Evolutionary conservation across 352 stramenopile genomes (phyloP).

Genomic region (Thalassiosira livingstoniorum): DNA sequence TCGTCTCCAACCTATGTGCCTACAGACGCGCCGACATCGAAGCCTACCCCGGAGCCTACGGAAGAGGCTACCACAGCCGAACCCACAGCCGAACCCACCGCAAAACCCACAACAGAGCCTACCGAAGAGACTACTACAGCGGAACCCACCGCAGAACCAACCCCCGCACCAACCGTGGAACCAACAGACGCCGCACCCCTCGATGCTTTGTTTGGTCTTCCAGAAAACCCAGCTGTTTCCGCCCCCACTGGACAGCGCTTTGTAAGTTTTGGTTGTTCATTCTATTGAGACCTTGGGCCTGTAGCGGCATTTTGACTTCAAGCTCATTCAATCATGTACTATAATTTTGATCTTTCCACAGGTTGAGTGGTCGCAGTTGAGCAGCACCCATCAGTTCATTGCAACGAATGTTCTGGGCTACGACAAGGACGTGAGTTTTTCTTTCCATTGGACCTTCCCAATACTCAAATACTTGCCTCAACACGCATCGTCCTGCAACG

Average conservation of each 20-base stretch:
- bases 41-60: neutral
- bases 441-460: no score
- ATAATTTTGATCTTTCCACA: neutral
- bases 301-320: neutral
- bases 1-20: neutral
- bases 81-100: neutral
- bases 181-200: neutral
- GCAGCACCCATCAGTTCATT: neutral
- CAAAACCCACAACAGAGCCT: neutral
- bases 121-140: neutral
- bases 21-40: neutral
- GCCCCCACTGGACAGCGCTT: no score
- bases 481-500: no score
- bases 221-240: neutral
- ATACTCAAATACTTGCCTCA: no score
- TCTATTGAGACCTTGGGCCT: neutral
- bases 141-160: neutral
- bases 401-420: constrained; percentile 36
- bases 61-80: neutral
- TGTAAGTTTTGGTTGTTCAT: no score
- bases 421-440: constrained; percentile 16
- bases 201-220: neutral
- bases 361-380: constrained; percentile 30
- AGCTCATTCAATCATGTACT: neutral
- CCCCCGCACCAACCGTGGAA: neutral